These are phyloP conservation scores for Peronospora belbahrii DNA, from an alignment of 352 stramenopile species.

Conservation along the genomic window DNA sequence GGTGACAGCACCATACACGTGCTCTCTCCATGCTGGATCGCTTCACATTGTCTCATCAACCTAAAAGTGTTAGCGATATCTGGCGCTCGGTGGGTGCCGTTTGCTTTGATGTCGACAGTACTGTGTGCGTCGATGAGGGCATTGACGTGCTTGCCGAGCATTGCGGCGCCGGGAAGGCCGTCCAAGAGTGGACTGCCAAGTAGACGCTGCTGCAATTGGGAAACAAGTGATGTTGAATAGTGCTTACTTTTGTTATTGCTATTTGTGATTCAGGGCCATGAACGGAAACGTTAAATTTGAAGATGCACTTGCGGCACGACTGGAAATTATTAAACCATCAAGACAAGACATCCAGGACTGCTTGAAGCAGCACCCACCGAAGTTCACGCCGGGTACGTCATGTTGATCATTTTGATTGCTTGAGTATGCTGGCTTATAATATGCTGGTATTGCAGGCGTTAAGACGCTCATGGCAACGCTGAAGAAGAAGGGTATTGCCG, in stretches of 20 bases:
- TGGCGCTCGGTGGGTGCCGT: slow-evolving; percentile 70
- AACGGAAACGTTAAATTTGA: slow-evolving; percentile 96
- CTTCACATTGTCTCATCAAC: slow-evolving; percentile 17
- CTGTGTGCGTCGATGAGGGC: slow-evolving; percentile 95
- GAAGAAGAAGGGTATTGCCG: slow-evolving; percentile 84
- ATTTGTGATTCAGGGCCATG: slow-evolving; percentile 88
- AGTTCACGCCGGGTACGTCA: slow-evolving; percentile 71
- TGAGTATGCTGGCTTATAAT: not conserved
- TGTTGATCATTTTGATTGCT: not conserved
- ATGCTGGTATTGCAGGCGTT: slow-evolving; percentile 36
- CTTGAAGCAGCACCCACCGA: slow-evolving; percentile 84
- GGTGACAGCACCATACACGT: slow-evolving; percentile 10
- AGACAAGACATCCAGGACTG: slow-evolving; percentile 84
- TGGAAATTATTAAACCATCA: slow-evolving; percentile 95
- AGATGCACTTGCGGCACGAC: slow-evolving; percentile 91
- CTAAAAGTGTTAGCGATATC: slow-evolving; percentile 31
- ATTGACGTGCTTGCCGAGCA: slow-evolving; percentile 97
- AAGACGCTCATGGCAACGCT: slow-evolving; percentile 87
- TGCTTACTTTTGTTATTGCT: slow-evolving; percentile 1
- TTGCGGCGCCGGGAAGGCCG: slow-evolving; percentile 89
- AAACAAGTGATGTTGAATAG: not conserved
- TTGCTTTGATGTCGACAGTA: slow-evolving; percentile 96
- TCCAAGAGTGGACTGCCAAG: slow-evolving; percentile 92
- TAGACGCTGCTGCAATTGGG: slow-evolving; percentile 20
- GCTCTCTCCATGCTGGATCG: slow-evolving; percentile 17